Evolutionary conservation across 768 basidiomycete genomes (phyloP), one percentile per base, ranked within the genome.

Genomic region (Leccinum obscurum): DNA sequence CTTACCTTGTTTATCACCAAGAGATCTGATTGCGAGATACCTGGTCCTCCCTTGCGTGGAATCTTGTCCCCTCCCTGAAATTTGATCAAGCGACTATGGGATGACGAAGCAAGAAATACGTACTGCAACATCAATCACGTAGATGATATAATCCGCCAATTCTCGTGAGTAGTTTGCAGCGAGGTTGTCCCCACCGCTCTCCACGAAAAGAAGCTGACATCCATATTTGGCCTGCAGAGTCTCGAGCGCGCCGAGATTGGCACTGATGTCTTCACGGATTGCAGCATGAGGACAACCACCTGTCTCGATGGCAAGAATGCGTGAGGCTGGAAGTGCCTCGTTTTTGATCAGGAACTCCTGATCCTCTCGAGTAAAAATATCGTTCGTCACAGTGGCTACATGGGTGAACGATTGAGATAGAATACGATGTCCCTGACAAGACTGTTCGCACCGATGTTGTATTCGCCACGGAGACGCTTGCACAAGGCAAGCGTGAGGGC

Each of bases 271-370:
- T 75, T 99, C 96, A 60, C 96, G 86, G 66, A 99, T 99, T 6
- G 96, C 96, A 1, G 96, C 96, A 73, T 99, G 96, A 2, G 96
- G 96, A 73, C 96, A 99, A 2, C 97, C 96, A 17, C 94, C 95
- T 0, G 96, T 99, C 77, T 99, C 97, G 62, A 99, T 98, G 1
- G 96, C 95, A 20, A 92, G 85, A 66, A 99, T 98, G 34, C 93
- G 92, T 26, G 83, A 82, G 4, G 86, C 74, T 0, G 92, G 89
- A 6, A 99, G 84, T 0, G 96, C 96, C 59, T 89, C 84, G 76
- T 98, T 93, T 68, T 85, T 88, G 70, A 99, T 96, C 39, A 99
- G 78, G 75, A 99, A 99, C 68, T 98, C 96, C 73, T 97, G 95
- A 70, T 98, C 96, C 73, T 98, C 96, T 22, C 90, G 83, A 37